Evolutionary conservation across 228 moss, liverwort and hornwort genomes (phyloP).

Genomic region (Sphagnum magellanicum): DNA sequence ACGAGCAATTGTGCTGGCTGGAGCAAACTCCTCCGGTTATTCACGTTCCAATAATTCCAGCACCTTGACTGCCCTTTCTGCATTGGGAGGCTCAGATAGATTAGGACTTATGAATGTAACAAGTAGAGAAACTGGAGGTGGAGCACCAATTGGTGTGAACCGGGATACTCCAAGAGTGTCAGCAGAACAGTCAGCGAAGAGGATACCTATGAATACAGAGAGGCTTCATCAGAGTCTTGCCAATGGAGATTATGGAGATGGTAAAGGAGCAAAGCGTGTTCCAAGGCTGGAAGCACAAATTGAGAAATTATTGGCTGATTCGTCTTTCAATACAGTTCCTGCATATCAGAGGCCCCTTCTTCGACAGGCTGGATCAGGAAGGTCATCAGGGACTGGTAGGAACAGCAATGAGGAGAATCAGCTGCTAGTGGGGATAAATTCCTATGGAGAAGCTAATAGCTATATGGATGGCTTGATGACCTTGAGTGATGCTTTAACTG

Average conservation of each 20-base stretch:
- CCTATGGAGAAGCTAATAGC: constrained; percentile 21
- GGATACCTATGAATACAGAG: constrained; percentile 6
- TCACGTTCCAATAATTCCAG: not conserved
- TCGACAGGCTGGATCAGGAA: constrained; percentile 41
- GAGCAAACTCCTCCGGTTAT: too few relatives aligned
- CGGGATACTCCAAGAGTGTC: constrained; percentile 8
- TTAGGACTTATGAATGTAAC: not conserved
- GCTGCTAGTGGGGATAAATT: constrained; percentile 12
- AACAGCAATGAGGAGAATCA: constrained; percentile 48
- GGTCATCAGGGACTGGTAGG: constrained; percentile 34
- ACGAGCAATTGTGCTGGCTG: constrained; percentile 2
- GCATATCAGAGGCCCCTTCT: constrained; percentile 43
- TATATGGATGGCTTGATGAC: constrained; percentile 65
- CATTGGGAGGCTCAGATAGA: constrained; percentile 2
- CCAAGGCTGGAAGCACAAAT: constrained; percentile 11
- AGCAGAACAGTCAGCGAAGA: constrained; percentile 11
- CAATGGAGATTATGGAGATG: constrained; percentile 11
- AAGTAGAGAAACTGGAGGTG: not conserved
- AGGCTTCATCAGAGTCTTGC: constrained; percentile 6
- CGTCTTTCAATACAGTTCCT: constrained; percentile 7
- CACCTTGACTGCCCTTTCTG: constrained; percentile 2
- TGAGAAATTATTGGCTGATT: constrained; percentile 23
- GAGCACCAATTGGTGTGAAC: constrained; percentile 1
- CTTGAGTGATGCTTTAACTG: constrained; percentile 58
- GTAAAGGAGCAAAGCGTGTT: constrained; percentile 24